Conservation (phyloP, 805 yeast species). For the Sungouiozyma ichnusensis region DNA sequence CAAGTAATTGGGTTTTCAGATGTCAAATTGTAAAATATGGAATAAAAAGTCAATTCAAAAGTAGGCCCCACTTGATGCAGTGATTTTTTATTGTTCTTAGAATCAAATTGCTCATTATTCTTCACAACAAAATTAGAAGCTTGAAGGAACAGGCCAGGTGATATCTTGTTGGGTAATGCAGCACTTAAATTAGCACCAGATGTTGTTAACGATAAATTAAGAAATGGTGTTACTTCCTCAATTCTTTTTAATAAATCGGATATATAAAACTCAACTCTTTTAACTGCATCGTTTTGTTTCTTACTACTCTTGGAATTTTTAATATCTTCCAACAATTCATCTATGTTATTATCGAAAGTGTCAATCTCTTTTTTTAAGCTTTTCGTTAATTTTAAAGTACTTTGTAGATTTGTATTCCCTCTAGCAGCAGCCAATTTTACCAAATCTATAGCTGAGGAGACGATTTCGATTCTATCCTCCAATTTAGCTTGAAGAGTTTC, state of each 20-base stretch:
- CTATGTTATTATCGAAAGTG: slow-evolving; percentile 42
- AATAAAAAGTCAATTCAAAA: slow-evolving; percentile 46
- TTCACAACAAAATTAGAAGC: slow-evolving; percentile 39
- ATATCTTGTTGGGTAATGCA: slow-evolving; percentile 39
- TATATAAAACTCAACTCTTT: slow-evolving; percentile 42
- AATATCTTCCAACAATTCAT: slow-evolving; percentile 28
- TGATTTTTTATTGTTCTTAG: background rate
- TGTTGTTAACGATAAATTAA: slow-evolving; percentile 55
- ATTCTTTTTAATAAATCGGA: slow-evolving; percentile 39
- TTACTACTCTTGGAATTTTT: slow-evolving; percentile 23
- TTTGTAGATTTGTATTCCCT: slow-evolving; percentile 47
- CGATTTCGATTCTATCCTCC: slow-evolving; percentile 47
- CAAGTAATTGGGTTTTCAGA: slow-evolving; percentile 40
- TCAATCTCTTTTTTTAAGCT: slow-evolving; percentile 50
- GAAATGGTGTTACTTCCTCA: slow-evolving; percentile 58
- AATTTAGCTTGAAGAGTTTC: slow-evolving; percentile 35
- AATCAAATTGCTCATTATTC: slow-evolving; percentile 5
- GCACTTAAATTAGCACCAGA: slow-evolving; percentile 53
- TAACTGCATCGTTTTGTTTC: slow-evolving; percentile 30
- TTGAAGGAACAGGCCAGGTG: slow-evolving; percentile 57
- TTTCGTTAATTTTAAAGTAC: slow-evolving; percentile 43
- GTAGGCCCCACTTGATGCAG: slow-evolving; percentile 44
- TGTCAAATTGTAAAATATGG: slow-evolving; percentile 52
- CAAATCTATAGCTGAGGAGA: slow-evolving; percentile 58
- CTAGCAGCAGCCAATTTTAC: slow-evolving; percentile 52